Evolutionary conservation across 495 filamentous ascomycete genomes (phyloP).

Genomic region (Tetracladium setigerum): DNA sequence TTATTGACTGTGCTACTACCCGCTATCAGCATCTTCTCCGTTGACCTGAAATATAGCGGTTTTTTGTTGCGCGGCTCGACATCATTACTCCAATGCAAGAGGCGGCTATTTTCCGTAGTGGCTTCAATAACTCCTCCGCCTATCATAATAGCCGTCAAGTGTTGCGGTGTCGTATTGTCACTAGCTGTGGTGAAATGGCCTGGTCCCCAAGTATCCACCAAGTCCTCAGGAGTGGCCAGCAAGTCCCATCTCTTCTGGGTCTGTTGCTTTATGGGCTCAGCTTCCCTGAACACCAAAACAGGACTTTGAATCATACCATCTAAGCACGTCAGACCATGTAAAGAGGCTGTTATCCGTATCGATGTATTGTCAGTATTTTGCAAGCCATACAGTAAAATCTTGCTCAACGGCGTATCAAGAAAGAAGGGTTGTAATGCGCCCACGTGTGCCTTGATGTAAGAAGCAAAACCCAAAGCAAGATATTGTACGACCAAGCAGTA

Average conservation of each 20-base stretch:
- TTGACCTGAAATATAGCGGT: neutral
- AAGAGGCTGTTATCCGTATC: neutral
- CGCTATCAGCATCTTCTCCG: conserved; percentile 7
- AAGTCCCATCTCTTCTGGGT: neutral
- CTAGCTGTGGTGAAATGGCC: neutral
- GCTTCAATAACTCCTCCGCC: conserved; percentile 7
- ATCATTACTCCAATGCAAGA: conserved; percentile 2
- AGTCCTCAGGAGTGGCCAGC: conserved; percentile 11
- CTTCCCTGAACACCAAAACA: conserved; percentile 1
- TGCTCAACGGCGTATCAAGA: neutral
- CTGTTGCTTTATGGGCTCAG: too few relatives aligned
- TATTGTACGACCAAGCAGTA: neutral
- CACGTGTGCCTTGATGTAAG: neutral
- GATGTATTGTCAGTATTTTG: neutral
- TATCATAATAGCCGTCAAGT: neutral
- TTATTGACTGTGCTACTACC: neutral
- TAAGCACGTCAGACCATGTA: conserved; percentile 7
- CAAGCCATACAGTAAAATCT: neutral
- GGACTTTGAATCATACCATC: conserved; percentile 1
- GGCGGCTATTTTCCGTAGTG: neutral
- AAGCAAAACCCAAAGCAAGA: neutral
- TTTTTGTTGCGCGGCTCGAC: neutral
- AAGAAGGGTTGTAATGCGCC: conserved; percentile 1
- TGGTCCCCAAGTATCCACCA: conserved; percentile 11
- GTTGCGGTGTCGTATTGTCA: neutral